Evolutionary conservation across 345 rosid species (phyloP), one percentile per base, ranked within the genome.

Genomic region (Anacardium occidentale): DNA sequence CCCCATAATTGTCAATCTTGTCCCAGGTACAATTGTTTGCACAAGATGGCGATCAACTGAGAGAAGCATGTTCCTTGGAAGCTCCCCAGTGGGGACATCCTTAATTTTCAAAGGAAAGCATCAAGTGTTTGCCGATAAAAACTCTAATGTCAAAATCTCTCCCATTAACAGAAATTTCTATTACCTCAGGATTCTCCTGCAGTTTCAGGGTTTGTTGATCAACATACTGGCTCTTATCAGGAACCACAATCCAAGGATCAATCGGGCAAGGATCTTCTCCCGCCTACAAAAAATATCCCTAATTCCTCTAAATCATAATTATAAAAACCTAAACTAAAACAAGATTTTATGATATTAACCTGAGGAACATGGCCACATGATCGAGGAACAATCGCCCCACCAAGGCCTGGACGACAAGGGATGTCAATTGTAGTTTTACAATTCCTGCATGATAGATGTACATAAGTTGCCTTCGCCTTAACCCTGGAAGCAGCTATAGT

Each of bases 51-150:
- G 87, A 83, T 94, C 98, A 80, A 90, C 85, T 0, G 98, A 94
- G 51, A 94, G 91, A 73, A 94, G 92, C 90, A 90, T 90, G 72
- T 94, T 94, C 73, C 98, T 87, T n/a, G 98, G 98, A 75, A 94
- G 98, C 88, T 94, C 98, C 42, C 98, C 97, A 52, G 98, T 92
- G 52, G 98, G 98, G 37, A 94, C 98, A 87, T 94, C 98, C 98
- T 92, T 78, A 73, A 74, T 65, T 50, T 70, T 42, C 47, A 65
- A 73, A 48, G 59, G 66, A 62, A 57, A 50, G 47, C 62, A 79
- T 55, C 59, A 42, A 63, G 37, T 34, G 29, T 37, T 37, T 37
- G 60, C 25, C 34, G 25, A 69, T 56, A 1, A 42, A 9, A 57
- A 70, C 18, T 51, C 67, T 25, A 67, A 67, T 20, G 62, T 14